Conservation (phyloP, 441 rosid species). For the Gossypium schwendimanii region DNA sequence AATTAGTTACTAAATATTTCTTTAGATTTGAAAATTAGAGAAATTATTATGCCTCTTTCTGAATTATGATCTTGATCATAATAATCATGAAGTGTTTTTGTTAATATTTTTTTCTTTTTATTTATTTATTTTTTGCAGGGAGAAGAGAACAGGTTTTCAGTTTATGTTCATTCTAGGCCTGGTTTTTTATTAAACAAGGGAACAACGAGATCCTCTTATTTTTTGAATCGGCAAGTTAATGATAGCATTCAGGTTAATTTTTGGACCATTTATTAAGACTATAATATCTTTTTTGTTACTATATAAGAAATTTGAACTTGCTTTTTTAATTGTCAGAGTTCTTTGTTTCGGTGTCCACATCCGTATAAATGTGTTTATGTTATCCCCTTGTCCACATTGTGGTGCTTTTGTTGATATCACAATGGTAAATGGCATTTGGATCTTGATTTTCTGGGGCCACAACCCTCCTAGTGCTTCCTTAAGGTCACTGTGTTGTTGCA, state of each 20-base stretch:
- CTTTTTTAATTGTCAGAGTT: neutral
- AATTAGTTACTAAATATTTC: neutral
- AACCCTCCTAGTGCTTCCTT: neutral
- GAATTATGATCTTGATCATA: neutral
- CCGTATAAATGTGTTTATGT: neutral
- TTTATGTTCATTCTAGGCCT: slow-evolving; percentile 90
- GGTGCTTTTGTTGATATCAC: neutral
- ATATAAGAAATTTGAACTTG: neutral
- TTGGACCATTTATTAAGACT: slow-evolving; percentile 6
- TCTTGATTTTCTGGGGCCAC: neutral
- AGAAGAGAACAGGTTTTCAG: slow-evolving; percentile 63
- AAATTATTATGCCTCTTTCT: neutral
- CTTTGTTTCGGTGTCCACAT: neutral
- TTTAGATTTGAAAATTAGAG: neutral
- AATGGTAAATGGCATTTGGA: neutral
- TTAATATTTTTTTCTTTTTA: neutral
- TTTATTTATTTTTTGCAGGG: slow-evolving; percentile 44
- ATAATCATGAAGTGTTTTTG: neutral
- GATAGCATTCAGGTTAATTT: slow-evolving; percentile 71
- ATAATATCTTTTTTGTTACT: neutral
- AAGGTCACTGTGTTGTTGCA: neutral
- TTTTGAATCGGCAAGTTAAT: slow-evolving; percentile 74
- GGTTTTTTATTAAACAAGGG: slow-evolving; percentile 77
- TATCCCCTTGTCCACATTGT: neutral
- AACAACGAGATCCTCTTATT: slow-evolving; percentile 67